Evolutionary conservation across 176 grass and related monocot genomes (phyloP).

Genomic region (Oryza glumipatula): DNA sequence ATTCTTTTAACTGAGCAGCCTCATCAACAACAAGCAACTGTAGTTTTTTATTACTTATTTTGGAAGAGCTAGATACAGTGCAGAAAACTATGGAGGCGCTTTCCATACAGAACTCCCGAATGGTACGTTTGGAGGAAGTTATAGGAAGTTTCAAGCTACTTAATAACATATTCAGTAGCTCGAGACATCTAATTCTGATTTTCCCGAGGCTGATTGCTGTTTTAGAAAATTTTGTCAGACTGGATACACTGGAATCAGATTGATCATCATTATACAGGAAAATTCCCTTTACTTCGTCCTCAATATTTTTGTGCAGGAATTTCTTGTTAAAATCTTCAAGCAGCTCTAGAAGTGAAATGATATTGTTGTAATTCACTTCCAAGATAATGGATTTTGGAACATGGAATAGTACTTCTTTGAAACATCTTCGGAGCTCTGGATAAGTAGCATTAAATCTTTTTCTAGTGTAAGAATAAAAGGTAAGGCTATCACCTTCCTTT

Average conservation of each 20-base stretch:
- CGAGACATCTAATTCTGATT: conserved; percentile 47
- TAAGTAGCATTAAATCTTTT: conserved; percentile 49
- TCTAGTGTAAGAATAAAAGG: conserved; percentile 51
- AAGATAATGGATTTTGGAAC: conserved; percentile 57
- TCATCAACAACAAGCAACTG: conserved; percentile 78
- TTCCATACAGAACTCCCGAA: conserved; percentile 50
- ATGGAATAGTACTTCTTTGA: conserved; percentile 61
- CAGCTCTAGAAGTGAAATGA: conserved; percentile 49
- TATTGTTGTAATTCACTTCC: conserved; percentile 48
- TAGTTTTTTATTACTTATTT: conserved; percentile 45
- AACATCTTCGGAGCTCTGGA: conserved; percentile 43
- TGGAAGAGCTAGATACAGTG: conserved; percentile 64
- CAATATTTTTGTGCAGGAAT: conserved; percentile 22
- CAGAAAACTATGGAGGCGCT: conserved; percentile 67
- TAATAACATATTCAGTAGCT: conserved; percentile 49
- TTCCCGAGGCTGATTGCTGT: conserved; percentile 41
- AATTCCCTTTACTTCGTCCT: conserved; percentile 42
- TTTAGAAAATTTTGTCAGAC: conserved; percentile 10
- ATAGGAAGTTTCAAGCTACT: conserved; percentile 53
- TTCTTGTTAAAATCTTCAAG: conserved; percentile 52
- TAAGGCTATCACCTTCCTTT: conserved; percentile 13
- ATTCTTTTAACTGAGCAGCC: conserved; percentile 84
- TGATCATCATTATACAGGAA: conserved; percentile 40
- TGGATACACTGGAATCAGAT: background rate
- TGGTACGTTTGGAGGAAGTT: conserved; percentile 9